A percentile compares a stretch with the other conserved stretches of the same genome.
Evolutionary conservation across 371 early-diverging fungal species (phyloP).

Genomic region (Parasitella parasitica): DNA sequence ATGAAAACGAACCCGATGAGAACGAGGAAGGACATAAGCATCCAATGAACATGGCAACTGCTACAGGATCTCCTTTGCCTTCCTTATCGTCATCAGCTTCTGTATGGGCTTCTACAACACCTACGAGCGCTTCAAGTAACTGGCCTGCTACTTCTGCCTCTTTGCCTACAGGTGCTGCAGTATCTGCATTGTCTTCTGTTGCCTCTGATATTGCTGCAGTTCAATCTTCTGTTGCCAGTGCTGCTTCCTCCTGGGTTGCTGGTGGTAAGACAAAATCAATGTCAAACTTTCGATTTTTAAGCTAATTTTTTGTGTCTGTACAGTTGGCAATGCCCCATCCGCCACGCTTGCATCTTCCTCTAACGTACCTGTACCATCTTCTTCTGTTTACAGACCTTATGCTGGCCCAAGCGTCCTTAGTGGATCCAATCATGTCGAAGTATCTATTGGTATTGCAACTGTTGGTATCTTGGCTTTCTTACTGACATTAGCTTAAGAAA

Average conservation of each 20-base stretch:
- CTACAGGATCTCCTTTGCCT: neutral
- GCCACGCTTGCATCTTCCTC: slow-evolving; percentile 4
- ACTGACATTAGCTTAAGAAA: slow-evolving; percentile 7
- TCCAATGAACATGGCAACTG: neutral
- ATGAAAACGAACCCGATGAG: slow-evolving; percentile 5
- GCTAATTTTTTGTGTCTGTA: neutral
- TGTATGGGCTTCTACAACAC: neutral
- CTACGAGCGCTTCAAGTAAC: neutral
- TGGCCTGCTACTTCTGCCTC: neutral
- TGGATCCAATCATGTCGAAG: slow-evolving; percentile 13
- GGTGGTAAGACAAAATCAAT: slow-evolving; percentile 8
- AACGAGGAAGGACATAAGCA: neutral
- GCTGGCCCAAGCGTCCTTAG: slow-evolving; percentile 23
- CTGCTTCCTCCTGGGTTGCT: slow-evolving; percentile 8
- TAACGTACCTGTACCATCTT: slow-evolving; percentile 5
- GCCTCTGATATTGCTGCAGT: neutral
- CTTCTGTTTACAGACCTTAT: slow-evolving; percentile 21
- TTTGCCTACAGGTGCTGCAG: neutral
- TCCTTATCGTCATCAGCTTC: neutral
- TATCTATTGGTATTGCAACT: slow-evolving; percentile 6
- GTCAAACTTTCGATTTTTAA: too few relatives aligned
- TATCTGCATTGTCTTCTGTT: neutral
- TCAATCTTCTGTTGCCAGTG: neutral
- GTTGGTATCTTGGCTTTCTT: slow-evolving; percentile 12
- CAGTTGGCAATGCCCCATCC: neutral